These are phyloP conservation scores for Colletotrichum costaricense DNA, from an alignment of 2,329 filamentous ascomycete species.

Conservation along the genomic window DNA sequence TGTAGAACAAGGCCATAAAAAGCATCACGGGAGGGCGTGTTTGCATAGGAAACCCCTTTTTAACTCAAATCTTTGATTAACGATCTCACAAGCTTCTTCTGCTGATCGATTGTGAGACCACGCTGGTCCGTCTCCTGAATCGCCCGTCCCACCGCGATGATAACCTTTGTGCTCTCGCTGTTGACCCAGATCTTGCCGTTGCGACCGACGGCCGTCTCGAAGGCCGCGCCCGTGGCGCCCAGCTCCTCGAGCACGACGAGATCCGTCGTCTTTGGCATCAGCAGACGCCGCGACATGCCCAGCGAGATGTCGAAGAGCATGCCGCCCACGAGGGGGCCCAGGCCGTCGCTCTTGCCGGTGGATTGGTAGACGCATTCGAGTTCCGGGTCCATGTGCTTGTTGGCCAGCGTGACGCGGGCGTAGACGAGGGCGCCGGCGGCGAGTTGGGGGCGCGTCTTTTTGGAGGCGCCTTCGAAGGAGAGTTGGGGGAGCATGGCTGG, in stretches of 20 bases:
- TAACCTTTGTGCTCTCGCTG: conserved; percentile 77
- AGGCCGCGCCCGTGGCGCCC: conserved; percentile 79
- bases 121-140: conserved; percentile 82
- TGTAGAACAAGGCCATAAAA: conserved; percentile 31
- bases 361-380: conserved; percentile 88
- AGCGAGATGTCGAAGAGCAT: conserved; percentile 87
- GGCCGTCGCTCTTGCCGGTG: conserved; percentile 88
- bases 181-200: conserved; percentile 96
- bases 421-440: conserved; percentile 84
- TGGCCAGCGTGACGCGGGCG: conserved; percentile 82
- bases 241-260: conserved; percentile 84
- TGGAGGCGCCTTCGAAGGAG: conserved; percentile 91
- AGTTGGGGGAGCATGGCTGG: conserved; percentile 83
- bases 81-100: conserved; percentile 77
- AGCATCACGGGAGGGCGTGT: conserved; percentile 29
- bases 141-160: conserved; percentile 82
- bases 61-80: conserved; percentile 69
- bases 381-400: conserved; percentile 88
- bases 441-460: conserved; percentile 89
- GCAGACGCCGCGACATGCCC: conserved; percentile 82
- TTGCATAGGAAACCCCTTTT: conserved; percentile 33
- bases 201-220: conserved; percentile 92
- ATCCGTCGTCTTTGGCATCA: conserved; percentile 72
- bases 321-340: conserved; percentile 85
- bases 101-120: conserved; percentile 70